Evolutionary conservation across 352 stramenopile genomes (phyloP), one percentile per base, ranked within the genome.

Genomic region (Plasmopara halstedii): DNA sequence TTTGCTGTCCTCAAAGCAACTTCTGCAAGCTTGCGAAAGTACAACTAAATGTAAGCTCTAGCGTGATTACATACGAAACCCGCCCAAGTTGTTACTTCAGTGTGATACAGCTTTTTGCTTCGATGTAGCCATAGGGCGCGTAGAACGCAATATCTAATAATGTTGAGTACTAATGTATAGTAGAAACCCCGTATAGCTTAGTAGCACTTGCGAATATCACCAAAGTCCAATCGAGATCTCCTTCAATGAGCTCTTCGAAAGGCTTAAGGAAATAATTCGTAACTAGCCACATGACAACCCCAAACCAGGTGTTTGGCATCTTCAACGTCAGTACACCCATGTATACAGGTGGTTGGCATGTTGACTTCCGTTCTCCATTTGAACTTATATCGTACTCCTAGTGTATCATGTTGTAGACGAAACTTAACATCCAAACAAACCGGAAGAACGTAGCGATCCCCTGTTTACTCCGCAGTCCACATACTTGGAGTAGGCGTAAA

Each of bases 231-330:
- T 25, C 18, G 11, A 31, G 17, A 26, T 14, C 23, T 41, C 20
- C 18, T 11, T 15, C 13, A 37, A 50, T 22, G n/a, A 45, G 26
- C 0, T 17, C 33, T 21, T 27, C 3, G 31, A 50, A 44, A n/a
- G 49, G 40, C 8, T 7, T 22, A 19, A 56, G 25, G 23, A 15
- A 50, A 11, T 20, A 42, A 13, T 40, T 22, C 23, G 27, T 10
- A 17, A 20, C 10, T 6, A 21, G 40, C 49, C 18, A 56, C 34
- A 2, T 1, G 2, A 29, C 41, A 57, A 6, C 13, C 5, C 50
- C 42, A 46, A 50, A 57, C 50, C 3, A 47, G 19, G 15, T 51
- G 36, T 20, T 34, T 15, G n/a, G 50, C 42, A 36, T 44, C 32
- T 42, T 46, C 35, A 7, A 34, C 8, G 10, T 21, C 11, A 7